These are phyloP conservation scores for Cyclostephanos tholiformis DNA, from an alignment of 108 stramenopile species.

Conservation along the genomic window DNA sequence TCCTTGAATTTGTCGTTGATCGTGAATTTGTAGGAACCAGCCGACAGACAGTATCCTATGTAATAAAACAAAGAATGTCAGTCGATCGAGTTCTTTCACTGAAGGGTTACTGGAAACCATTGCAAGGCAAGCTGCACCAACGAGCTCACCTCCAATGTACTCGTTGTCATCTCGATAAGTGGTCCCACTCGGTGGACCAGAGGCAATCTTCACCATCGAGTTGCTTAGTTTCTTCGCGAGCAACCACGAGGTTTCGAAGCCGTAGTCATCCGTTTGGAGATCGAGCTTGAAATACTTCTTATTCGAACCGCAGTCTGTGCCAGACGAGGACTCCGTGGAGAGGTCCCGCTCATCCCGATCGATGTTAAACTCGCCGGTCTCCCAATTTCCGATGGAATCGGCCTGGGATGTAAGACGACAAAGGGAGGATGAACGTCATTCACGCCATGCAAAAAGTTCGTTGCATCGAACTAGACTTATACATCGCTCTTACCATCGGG, in stretches of 20 bases:
- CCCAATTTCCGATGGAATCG: neutral
- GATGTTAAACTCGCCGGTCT: neutral
- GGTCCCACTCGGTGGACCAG: conserved; percentile 24
- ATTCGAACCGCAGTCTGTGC: neutral
- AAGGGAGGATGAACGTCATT: neutral
- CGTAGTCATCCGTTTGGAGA: conserved; percentile 29
- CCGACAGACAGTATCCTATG: conserved; percentile 26
- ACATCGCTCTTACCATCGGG: neutral
- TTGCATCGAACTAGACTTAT: neutral
- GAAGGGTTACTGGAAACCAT: too few relatives aligned
- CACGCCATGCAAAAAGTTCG: neutral
- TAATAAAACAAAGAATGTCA: too few relatives aligned
- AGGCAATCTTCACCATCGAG: neutral
- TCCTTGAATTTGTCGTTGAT: conserved; percentile 32
- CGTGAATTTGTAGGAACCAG: conserved; percentile 20
- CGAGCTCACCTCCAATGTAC: neutral
- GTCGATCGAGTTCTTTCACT: too few relatives aligned
- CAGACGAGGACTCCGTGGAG: too few relatives aligned
- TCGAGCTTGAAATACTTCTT: conserved; percentile 20
- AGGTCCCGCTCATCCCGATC: neutral
- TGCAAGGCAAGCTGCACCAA: neutral
- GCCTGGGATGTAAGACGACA: neutral
- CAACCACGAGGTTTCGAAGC: conserved; percentile 36
- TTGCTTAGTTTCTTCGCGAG: conserved; percentile 2
- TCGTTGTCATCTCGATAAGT: conserved; percentile 15